Base-by-base conservation (phyloP, 176 grass and related monocot genomes). In the Musa troglodytarum region DNA sequence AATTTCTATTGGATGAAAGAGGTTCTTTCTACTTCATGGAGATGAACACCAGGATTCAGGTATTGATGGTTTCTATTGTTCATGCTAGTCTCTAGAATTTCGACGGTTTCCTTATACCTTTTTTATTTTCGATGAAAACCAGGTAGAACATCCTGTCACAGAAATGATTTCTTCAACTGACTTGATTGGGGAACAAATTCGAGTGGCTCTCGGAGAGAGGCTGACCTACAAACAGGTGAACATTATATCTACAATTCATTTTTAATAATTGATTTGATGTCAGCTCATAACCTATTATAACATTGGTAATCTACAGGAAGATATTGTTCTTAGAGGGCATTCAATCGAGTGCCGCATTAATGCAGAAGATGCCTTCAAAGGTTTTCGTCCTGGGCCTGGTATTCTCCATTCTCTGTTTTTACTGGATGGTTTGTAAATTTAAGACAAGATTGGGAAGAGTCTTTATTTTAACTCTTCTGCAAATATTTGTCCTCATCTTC, bases 21-120 rank as follows among this genome's bases (percentile, higher is more conserved):
- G 80, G 80, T 6, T 77, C 77, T 22, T 87, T 87, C 76, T 87
- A 87, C 78, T 83, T 87, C 71, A 87, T 87, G 80, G 85, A 87
- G 75, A 87, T 83, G 85, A 87, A 87, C 70, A 87, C 85, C 7
- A 87, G 80, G 76, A 87, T 87, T 68, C 85, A 87, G 85, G 80
- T 87, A 71, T 26, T 65, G 63, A 21, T 76, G 50, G 49, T 87
- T 52, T 65, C 19, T 34, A 80, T 50, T 22, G 11, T 65, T 14
- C 49, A 26, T 14, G 1, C 19, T 10, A 12, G 15, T 65, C 50
- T 63, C 49, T 11, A 55, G 54, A 43, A 23, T 65, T 75, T 51
- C 10, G 25, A 54, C n/a, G n/a, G 17, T 69, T 58, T 9, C 19
- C 52, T 54, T 25, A 52, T 50, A 10, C 53, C 28, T 11, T 67